Base-by-base conservation (phyloP, 345 rosid genomes). In the Citrus reticulata region DNA sequence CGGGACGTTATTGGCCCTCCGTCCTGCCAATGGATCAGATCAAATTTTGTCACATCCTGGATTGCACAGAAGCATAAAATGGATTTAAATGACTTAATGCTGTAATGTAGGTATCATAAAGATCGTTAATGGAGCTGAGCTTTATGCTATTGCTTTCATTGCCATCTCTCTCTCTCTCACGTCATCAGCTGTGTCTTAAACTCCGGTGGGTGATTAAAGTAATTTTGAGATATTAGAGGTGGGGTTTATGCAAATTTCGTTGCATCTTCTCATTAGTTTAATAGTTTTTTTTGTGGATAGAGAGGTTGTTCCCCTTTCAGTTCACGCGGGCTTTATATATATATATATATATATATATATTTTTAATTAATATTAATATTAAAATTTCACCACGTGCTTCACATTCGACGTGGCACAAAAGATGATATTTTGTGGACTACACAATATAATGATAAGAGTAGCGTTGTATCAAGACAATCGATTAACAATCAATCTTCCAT, bases 21-120 rank as follows among this genome's bases (percentile, higher is more conserved):
- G 0, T 69, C n/a, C 9, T 40, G 14, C 63, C 58, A 2, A 72
- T 72, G 84, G 87, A 76, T 84, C 40, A 75, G 69, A 81, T 79
- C 80, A 46, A 75, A 51, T 11, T 4, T 30, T 65, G 71, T 72
- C 73, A 42, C 63, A 29, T 58, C 49, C 72, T 35, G 71, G 77
- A 77, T 78, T 78, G 81, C 81, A 83, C 27, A 29, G 25, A 24
- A 3, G 27, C 54, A 73, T 16, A 57, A 54, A 55, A 70, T 76
- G 58, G 58, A 54, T 54, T 54, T 17, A 54, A 64, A 27, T 24
- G 46, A 22, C 77, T 57, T n/a, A 55, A 27, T 19, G 49, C 8
- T 22, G 72, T 11, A 70, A 32, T 69, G 63, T 54, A 25, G 29
- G 16, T 39, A 60, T 40, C 60, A 11, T 29, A 29, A 51, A 42